Evolutionary conservation across 306 rosid genomes (phyloP).

Genomic region (Vachellia collinsii): DNA sequence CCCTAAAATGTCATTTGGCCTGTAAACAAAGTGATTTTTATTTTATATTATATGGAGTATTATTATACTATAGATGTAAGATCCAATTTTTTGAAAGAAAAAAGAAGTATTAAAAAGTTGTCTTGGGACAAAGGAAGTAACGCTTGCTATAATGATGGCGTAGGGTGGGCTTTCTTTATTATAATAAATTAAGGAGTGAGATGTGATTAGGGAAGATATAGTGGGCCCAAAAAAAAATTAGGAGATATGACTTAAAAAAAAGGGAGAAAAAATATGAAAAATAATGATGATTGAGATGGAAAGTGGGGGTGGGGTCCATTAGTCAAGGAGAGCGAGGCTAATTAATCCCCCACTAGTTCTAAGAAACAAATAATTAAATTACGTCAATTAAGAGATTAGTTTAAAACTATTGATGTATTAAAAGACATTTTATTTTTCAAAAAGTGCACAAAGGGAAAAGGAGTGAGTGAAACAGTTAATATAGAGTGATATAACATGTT

Average conservation of each 20-base stretch:
- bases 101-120: constrained; percentile 22
- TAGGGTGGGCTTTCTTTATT: constrained; percentile 40
- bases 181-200: constrained; percentile 5
- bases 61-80: not conserved
- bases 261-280: too few relatives aligned
- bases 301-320: constrained; percentile 33
- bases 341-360: not conserved
- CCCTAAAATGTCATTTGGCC: not conserved
- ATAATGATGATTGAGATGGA: constrained; percentile 27
- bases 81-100: not conserved
- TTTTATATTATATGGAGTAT: not conserved
- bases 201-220: constrained; percentile 42
- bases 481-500: too few relatives aligned
- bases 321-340: not conserved
- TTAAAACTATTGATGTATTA: too few relatives aligned
- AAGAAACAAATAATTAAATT: too few relatives aligned
- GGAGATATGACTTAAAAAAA: constrained; percentile 31
- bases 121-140: constrained; percentile 51
- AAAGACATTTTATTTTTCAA: too few relatives aligned
- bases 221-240: too few relatives aligned
- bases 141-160: constrained; percentile 50
- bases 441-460: too few relatives aligned
- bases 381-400: too few relatives aligned
- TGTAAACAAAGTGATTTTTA: not conserved
- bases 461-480: too few relatives aligned